Evolutionary conservation across 2,329 filamentous ascomycete genomes (phyloP).

Genomic region (Penicillium sp.): DNA sequence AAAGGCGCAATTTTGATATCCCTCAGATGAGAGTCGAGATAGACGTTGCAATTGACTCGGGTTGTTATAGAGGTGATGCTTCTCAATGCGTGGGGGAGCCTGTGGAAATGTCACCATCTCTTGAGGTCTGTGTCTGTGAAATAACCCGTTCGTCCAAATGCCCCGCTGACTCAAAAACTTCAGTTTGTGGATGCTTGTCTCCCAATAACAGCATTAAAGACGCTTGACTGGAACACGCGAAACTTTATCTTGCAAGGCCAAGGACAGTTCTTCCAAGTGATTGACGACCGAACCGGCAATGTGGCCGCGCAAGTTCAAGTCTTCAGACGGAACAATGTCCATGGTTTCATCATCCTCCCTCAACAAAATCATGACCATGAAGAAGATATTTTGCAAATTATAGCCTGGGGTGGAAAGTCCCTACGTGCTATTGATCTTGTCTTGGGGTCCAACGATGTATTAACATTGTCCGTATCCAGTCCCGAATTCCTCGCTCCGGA

Average conservation of each 20-base stretch:
- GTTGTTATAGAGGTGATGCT: background rate
- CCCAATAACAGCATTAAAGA: conserved; percentile 43
- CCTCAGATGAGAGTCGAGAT: background rate
- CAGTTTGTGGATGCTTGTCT: conserved; percentile 45
- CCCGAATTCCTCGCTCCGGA: conserved; percentile 58
- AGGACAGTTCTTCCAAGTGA: conserved; percentile 35
- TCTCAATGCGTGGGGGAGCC: conserved; percentile 15
- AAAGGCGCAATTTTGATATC: conserved; percentile 8
- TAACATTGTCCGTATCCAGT: conserved; percentile 30
- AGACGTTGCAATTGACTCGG: background rate
- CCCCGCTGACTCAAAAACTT: conserved; percentile 23
- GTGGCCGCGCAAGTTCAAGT: conserved; percentile 29
- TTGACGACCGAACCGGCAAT: conserved; percentile 33
- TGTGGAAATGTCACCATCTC: conserved; percentile 28
- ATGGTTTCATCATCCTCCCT: conserved; percentile 36
- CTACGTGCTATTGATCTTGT: conserved; percentile 45
- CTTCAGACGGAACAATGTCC: conserved; percentile 40
- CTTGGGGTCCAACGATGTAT: conserved; percentile 21
- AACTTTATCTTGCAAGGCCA: conserved; percentile 40
- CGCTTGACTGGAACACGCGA: conserved; percentile 25
- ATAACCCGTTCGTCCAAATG: background rate
- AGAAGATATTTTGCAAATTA: conserved; percentile 24
- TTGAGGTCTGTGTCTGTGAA: conserved; percentile 29
- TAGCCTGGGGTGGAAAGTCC: conserved; percentile 70
- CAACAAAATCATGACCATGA: conserved; percentile 16